Base-by-base conservation (phyloP, 441 rosid genomes). In the Melastoma candidum region DNA sequence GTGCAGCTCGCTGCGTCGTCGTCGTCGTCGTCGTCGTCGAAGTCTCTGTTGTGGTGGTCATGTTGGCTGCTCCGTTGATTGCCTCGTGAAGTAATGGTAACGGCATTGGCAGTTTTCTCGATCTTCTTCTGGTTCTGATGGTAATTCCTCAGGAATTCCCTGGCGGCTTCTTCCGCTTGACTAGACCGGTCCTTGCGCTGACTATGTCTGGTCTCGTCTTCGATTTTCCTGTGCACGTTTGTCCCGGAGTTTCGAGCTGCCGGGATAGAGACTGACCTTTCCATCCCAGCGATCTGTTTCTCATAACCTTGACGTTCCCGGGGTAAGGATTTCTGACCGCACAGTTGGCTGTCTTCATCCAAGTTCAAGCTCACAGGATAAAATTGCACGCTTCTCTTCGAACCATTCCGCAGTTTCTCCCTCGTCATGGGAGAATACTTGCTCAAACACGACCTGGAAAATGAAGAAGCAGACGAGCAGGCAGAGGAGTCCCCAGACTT, bases 391-490 rank as follows among this genome's bases (percentile, higher is more conserved):
- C 69, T 76, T 48, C 97, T 67, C 72, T 85, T 84, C 14, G 65
- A 74, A 36, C 82, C 83, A 6, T 71, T 78, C 1, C 74, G 80
- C 44, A 76, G 43, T 58, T 73, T 79, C 11, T 72, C 87, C 44
- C 76, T 65, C 0, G 77, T 67, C 0, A 76, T 63, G 1, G 90
- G 80, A 2, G 83, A 71, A 54, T 60, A 54, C 63, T 77, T 82
- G 78, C 84, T 88, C 50, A 88, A 58, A 63, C 94, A 85, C 3
- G 97, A 84, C 44, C 92, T 79, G 1, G 98, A 82, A 64, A 79
- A 83, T 1, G 98, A 92, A 32, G 95, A 76, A 44, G 86, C 79
- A 4, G 98, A 80, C 29, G 90, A 80, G 64, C 85, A 88, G 2
- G 75, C 71, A 0, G 94, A 80, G 14, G 65, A 70, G 11, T 76